phyloP scores from a whole-genome alignment of 805 yeast genomes.

The Candida insectalens region DNA sequence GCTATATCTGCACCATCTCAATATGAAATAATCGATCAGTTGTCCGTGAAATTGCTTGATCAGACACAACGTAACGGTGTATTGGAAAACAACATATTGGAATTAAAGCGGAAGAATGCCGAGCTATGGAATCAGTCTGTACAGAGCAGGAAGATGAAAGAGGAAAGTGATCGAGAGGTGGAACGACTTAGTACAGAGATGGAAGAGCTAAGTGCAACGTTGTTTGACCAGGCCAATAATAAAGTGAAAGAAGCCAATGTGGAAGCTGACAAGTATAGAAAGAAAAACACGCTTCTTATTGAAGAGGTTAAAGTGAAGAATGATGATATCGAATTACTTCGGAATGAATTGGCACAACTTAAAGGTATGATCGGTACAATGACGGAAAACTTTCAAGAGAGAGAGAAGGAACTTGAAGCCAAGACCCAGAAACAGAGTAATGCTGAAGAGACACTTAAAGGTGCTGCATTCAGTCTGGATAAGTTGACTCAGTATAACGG shows the following conservation, averaged over 20 bases:
- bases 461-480: constrained; percentile 11
- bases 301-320: constrained; percentile 61
- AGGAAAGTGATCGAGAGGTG: constrained; percentile 49
- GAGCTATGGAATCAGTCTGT: constrained; percentile 25
- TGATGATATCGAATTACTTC: constrained; percentile 50
- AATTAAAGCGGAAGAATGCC: constrained; percentile 8
- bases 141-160: constrained; percentile 26
- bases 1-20: no score
- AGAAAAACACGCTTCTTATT: constrained; percentile 45
- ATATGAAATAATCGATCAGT: constrained; percentile 10
- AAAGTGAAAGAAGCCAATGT: constrained; percentile 77
- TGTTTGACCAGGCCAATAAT: constrained; percentile 75
- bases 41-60: constrained; percentile 18
- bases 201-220: constrained; percentile 67
- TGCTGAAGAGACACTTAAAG: constrained; percentile 6
- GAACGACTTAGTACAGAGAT: constrained; percentile 59
- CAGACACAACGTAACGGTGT: constrained; percentile 15
- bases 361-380: constrained; percentile 45
- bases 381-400: constrained; percentile 1
- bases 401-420: constrained; percentile 1
- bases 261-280: constrained; percentile 49
- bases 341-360: constrained; percentile 57
- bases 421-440: not conserved
- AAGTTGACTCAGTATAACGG: constrained; percentile 15
- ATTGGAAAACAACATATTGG: constrained; percentile 23